Conservation (phyloP, 208 protist species). For the Zelonia costaricensis region DNA sequence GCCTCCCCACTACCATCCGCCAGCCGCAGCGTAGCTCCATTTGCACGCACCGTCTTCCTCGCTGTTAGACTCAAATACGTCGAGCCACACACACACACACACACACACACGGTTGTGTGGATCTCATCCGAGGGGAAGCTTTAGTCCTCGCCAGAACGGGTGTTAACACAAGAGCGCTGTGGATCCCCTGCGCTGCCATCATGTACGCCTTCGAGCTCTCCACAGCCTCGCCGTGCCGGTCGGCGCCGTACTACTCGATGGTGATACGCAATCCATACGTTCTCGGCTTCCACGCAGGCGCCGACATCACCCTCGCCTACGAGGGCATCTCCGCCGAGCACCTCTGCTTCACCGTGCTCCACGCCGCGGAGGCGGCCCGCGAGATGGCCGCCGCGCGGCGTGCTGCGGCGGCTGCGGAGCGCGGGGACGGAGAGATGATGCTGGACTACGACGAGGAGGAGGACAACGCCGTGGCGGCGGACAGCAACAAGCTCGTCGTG, state of each 20-base stretch:
- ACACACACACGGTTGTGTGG: no score
- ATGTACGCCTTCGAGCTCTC: slow-evolving; percentile 80
- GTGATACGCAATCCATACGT: slow-evolving; percentile 76
- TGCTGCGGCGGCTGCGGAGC: neutral
- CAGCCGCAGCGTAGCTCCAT: no score
- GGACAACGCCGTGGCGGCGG: slow-evolving; percentile 1
- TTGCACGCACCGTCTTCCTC: no score
- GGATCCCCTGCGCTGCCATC: no score
- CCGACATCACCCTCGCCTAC: slow-evolving; percentile 44
- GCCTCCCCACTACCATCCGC: no score
- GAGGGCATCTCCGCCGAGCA: slow-evolving; percentile 47
- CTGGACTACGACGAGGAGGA: neutral
- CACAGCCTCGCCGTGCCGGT: slow-evolving; percentile 36
- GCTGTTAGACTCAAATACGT: no score
- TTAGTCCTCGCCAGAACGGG: no score
- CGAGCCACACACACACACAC: no score
- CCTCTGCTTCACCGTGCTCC: slow-evolving; percentile 63
- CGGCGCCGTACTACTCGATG: slow-evolving; percentile 79
- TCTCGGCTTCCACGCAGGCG: slow-evolving; percentile 39
- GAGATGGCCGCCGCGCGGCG: slow-evolving; percentile 12
- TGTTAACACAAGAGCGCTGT: no score
- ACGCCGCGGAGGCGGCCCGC: slow-evolving; percentile 37
- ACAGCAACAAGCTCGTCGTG: slow-evolving; percentile 52
- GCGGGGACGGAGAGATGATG: slow-evolving; percentile 2
- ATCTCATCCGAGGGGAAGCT: no score